Percentiles rank a stretch among this genome's conserved stretches.
phyloP scores from a whole-genome alignment of 75 land plant genomes.

The Selaginella moellendorffii region DNA sequence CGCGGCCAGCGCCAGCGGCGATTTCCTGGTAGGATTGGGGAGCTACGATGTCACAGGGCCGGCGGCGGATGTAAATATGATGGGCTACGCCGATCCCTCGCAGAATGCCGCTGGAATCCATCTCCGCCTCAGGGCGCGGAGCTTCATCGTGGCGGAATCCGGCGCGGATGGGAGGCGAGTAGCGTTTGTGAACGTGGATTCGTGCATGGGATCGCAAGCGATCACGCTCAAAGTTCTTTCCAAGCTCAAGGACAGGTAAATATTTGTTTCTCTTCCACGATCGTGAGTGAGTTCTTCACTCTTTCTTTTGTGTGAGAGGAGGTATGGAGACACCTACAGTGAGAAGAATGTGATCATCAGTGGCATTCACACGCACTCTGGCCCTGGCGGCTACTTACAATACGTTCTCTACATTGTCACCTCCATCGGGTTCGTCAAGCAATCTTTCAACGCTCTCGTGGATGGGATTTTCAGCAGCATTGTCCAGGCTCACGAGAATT shows the following conservation, averaged over 20 bases:
- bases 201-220: constrained; percentile 88
- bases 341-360: constrained; percentile 95
- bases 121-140: constrained; percentile 66
- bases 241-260: constrained; percentile 65
- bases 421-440: constrained; percentile 91
- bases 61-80: constrained; percentile 97
- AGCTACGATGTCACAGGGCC: constrained; percentile 96
- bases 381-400: constrained; percentile 95
- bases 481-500: constrained; percentile 81
- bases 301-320: constrained; percentile 12
- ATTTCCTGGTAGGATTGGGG: constrained; percentile 54
- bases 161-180: constrained; percentile 40
- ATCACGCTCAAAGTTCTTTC: constrained; percentile 74
- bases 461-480: constrained; percentile 93
- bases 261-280: background rate
- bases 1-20: too few species aligned
- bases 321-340: constrained; percentile 79
- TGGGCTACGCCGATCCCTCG: constrained; percentile 86
- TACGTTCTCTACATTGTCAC: constrained; percentile 90
- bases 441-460: constrained; percentile 89
- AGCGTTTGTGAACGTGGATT: constrained; percentile 85
- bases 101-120: constrained; percentile 86
- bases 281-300: background rate
- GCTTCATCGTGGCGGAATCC: constrained; percentile 77
- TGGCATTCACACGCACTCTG: constrained; percentile 96